Evolutionary conservation across 1,284 basidiomycete genomes (phyloP).

Genomic region (Golubevia pallescens): DNA sequence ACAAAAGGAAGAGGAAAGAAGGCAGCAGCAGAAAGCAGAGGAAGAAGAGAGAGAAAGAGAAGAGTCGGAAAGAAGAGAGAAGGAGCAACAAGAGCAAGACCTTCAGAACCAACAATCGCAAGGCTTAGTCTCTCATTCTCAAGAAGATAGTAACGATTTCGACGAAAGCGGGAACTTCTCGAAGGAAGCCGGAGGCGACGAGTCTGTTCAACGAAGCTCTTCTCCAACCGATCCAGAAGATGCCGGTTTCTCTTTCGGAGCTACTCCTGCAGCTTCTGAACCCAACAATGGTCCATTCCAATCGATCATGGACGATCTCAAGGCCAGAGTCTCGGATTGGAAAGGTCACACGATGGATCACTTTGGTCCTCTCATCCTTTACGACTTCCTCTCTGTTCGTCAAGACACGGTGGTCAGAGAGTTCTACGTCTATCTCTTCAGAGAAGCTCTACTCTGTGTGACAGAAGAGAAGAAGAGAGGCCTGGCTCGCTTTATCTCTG

Average conservation of each 20-base stretch:
- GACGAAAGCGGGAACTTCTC: constrained; percentile 6
- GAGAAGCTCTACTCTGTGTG: constrained; percentile 93
- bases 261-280: constrained; percentile 29
- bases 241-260: constrained; percentile 32
- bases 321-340: constrained; percentile 88
- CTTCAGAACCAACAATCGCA: constrained; percentile 53
- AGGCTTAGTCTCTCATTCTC: constrained; percentile 25
- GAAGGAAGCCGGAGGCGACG: constrained; percentile 4
- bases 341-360: constrained; percentile 83
- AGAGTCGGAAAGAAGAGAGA: background rate
- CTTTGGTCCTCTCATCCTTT: constrained; percentile 85
- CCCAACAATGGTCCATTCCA: constrained; percentile 69
- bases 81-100: constrained; percentile 9
- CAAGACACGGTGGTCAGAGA: constrained; percentile 84
- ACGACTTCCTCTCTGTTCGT: constrained; percentile 84
- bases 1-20: constrained; percentile 13
- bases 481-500: constrained; percentile 74
- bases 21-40: background rate
- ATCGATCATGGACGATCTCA: constrained; percentile 82
- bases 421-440: constrained; percentile 94
- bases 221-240: constrained; percentile 11
- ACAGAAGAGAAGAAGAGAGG: constrained; percentile 85
- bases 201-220: constrained; percentile 10
- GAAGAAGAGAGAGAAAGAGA: constrained; percentile 1
- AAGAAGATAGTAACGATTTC: constrained; percentile 10